phyloP scores from a whole-genome alignment of 2,329 filamentous ascomycete genomes.

The Fusarium sp. region DNA sequence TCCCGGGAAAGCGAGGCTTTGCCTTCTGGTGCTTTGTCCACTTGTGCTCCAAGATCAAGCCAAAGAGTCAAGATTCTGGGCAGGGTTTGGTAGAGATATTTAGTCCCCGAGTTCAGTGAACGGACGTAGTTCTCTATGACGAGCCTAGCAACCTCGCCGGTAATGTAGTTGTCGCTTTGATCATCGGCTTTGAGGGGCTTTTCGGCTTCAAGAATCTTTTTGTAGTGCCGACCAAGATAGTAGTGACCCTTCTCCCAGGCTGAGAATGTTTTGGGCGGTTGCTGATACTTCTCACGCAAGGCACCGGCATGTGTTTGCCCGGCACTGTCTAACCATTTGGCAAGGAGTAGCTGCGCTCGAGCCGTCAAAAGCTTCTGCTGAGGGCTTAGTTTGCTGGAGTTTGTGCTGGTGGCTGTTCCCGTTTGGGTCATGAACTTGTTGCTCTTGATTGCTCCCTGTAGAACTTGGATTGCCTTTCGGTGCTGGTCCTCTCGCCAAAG shows the following conservation, averaged over 20 bases:
- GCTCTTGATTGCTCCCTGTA: slow-evolving; percentile 87
- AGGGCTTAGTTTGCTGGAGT: slow-evolving; percentile 56
- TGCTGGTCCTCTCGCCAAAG: slow-evolving; percentile 95
- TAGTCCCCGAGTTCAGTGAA: slow-evolving; percentile 89
- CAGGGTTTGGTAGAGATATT: slow-evolving; percentile 95
- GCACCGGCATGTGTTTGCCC: slow-evolving; percentile 90
- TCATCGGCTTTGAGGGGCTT: slow-evolving; percentile 82
- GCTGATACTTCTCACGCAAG: slow-evolving; percentile 85
- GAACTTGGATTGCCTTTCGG: slow-evolving; percentile 92
- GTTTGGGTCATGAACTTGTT: slow-evolving; percentile 78
- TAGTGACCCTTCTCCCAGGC: slow-evolving; percentile 98
- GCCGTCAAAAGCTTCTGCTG: slow-evolving; percentile 76
- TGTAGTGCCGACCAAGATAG: slow-evolving; percentile 96
- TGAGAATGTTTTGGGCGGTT: slow-evolving; percentile 78
- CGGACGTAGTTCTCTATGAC: slow-evolving; percentile 95
- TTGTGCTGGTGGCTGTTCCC: slow-evolving; percentile 55
- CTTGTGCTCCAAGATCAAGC: slow-evolving; percentile 88
- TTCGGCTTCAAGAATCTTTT: slow-evolving; percentile 93
- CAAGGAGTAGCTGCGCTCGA: slow-evolving; percentile 87
- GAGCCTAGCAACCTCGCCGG: slow-evolving; percentile 87
- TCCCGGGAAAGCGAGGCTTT: slow-evolving; percentile 68
- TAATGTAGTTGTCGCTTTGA: slow-evolving; percentile 82
- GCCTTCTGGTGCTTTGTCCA: slow-evolving; percentile 73
- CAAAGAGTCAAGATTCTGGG: slow-evolving; percentile 94
- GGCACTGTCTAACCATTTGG: slow-evolving; percentile 97